Evolutionary conservation across 305 asterid species (phyloP), one percentile per base, ranked within the genome.

Genomic region (Fraxinus ornus): DNA sequence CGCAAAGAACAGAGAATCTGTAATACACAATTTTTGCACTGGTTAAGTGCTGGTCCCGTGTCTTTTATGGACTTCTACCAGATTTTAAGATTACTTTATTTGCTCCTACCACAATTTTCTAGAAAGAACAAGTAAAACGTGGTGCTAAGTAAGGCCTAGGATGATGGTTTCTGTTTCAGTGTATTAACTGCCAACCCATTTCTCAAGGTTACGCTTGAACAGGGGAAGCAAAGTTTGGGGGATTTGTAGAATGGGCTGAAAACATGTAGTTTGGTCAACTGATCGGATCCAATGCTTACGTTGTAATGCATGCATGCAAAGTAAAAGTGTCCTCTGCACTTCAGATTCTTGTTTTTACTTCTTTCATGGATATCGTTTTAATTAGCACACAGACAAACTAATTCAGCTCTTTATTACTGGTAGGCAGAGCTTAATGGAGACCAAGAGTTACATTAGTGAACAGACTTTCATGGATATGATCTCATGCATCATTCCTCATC

Each of bases 181-280:
- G 72, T 12, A 36, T 41, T 84, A 36, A 30, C 30, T 77, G 77
- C 83, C 78, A 24, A 71, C 26, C 62, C 55, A 41, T 39, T 37
- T 76, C 26, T 17, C 7, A 4, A 76, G 15, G 17, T 28, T 47
- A 17, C 28, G 24, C 2, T 60, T 30, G 3, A 35, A 60, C 26
- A 24, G 55, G 21, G 26, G 36, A 66, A 44, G n/a, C 32, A 12
- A 22, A 21, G 47, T 17, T 72, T 19, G 52, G 2, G 30, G 12
- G 49, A 44, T 19, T 22, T 64, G 33, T 19, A 55, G 39, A 75
- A 37, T 19, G 7, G 36, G 33, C 22, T 22, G 30, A 78, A 55
- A 70, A 36, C 5, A 24, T 60, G 21, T 66, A 32, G 35, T 78
- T 72, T 47, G 74, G 80, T 32, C 30, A 60, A 49, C 28, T 37